Conservation (phyloP, 306 rosid genomes). For the Heteromeles arbutifolia region DNA sequence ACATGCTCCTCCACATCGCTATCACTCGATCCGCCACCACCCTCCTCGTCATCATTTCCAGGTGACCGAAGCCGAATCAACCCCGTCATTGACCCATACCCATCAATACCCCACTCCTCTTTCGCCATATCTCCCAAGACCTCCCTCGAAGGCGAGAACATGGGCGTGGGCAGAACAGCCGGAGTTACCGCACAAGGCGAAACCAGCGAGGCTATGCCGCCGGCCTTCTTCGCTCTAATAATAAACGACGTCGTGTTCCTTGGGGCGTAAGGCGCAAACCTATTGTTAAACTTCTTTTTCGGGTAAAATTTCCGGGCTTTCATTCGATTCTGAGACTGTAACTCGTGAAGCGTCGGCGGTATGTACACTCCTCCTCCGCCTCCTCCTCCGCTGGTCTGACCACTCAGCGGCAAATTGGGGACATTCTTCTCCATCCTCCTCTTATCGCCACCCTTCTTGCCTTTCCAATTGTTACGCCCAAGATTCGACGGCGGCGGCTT, state of each 20-base stretch:
- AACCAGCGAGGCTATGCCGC: constrained; percentile 71
- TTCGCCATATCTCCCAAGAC: constrained; percentile 54
- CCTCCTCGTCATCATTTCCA: constrained; percentile 29
- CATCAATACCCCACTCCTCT: constrained; percentile 82
- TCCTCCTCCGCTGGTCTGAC: constrained; percentile 20
- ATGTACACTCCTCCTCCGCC: constrained; percentile 29
- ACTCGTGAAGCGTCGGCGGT: constrained; percentile 72
- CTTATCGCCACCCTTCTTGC: constrained; percentile 53
- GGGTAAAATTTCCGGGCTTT: constrained; percentile 52
- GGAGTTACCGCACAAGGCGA: constrained; percentile 89
- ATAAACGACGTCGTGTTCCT: constrained; percentile 70
- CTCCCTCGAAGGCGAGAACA: constrained; percentile 60
- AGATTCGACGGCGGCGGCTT: constrained; percentile 17
- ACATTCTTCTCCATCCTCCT: constrained; percentile 48
- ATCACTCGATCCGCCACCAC: constrained; percentile 68
- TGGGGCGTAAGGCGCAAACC: constrained; percentile 82
- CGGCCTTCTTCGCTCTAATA: constrained; percentile 59
- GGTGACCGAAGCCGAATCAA: constrained; percentile 59
- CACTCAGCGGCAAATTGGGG: constrained; percentile 13
- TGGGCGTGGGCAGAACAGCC: constrained; percentile 74
- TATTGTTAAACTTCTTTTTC: constrained; percentile 45
- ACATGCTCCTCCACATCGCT: constrained; percentile 87
- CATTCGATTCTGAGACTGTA: constrained; percentile 72
- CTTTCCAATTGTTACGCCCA: constrained; percentile 66
- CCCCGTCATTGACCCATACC: constrained; percentile 84